Conservation (phyloP, 192 early-diverging fungal species). For the Mortierella claussenii region DNA sequence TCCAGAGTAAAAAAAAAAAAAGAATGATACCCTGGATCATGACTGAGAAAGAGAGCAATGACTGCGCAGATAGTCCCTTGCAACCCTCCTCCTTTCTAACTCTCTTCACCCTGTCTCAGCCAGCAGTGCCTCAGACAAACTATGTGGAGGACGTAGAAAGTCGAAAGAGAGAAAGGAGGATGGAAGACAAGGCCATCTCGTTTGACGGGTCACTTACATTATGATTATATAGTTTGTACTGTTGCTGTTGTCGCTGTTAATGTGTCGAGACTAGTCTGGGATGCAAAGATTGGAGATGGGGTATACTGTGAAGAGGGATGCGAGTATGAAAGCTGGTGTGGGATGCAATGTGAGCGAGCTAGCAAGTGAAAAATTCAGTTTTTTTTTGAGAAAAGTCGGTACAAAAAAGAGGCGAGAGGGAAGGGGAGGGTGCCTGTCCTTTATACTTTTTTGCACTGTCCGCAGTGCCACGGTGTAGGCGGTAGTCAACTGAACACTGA, state of each 20-base stretch:
- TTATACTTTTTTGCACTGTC: constrained; percentile 6
- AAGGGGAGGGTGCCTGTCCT: not conserved
- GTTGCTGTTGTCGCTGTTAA: no score
- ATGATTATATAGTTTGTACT: constrained; percentile 8
- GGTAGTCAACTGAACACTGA: constrained; percentile 1
- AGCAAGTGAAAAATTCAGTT: no score
- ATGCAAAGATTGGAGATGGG: no score
- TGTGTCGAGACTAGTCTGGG: no score
- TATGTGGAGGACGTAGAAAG: no score
- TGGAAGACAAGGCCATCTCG: not conserved
- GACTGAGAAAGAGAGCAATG: no score
- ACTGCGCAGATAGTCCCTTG: not conserved
- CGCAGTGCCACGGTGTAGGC: not conserved
- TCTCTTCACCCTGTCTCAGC: no score
- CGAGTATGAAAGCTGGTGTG: not conserved
- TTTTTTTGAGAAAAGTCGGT: not conserved
- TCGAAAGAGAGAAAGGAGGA: not conserved
- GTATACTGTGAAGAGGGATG: not conserved
- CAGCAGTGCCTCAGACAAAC: no score
- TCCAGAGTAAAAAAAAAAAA: not conserved
- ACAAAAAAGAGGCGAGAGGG: not conserved
- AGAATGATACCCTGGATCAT: not conserved
- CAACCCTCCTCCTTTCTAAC: no score
- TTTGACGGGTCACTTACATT: constrained; percentile 18
- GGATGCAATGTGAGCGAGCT: no score